Evolutionary conservation across 148 eudicot species (phyloP).

Genomic region (Rheum nobile): DNA sequence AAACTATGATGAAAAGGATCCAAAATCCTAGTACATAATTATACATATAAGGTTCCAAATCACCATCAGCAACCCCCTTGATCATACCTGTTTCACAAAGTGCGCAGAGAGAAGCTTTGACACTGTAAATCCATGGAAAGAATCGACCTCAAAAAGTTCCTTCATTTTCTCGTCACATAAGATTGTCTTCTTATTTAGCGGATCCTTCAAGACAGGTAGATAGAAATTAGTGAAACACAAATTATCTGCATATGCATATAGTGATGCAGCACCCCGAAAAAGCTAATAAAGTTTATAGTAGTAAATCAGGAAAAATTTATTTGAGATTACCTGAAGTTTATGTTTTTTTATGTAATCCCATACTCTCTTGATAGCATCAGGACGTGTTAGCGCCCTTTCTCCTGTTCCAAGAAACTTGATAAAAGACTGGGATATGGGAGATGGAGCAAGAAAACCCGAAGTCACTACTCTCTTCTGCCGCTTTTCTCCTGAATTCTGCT

Average conservation of each 20-base stretch:
- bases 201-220: conserved; percentile 53
- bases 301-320: not conserved
- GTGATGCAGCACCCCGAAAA: not conserved
- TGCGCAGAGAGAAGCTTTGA: conserved; percentile 53
- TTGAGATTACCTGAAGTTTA: conserved; percentile 53
- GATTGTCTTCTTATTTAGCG: conserved; percentile 59
- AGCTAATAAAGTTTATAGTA: not conserved
- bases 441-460: conserved; percentile 59
- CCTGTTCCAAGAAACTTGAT: conserved; percentile 82
- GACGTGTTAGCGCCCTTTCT: conserved; percentile 61
- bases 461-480: conserved; percentile 37
- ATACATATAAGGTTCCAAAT: not conserved
- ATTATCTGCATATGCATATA: not conserved
- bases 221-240: not conserved
- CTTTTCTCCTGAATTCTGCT: conserved; percentile 40
- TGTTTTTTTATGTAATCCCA: conserved; percentile 82
- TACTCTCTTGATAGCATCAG: conserved; percentile 66
- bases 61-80: not conserved
- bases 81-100: conserved; percentile 39
- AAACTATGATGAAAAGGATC: not conserved
- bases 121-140: conserved; percentile 59
- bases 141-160: conserved; percentile 75
- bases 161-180: conserved; percentile 83
- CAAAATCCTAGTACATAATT: not conserved
- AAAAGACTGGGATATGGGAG: conserved; percentile 66